phyloP scores from a whole-genome alignment of 345 rosid species.

The Acer campestre region DNA sequence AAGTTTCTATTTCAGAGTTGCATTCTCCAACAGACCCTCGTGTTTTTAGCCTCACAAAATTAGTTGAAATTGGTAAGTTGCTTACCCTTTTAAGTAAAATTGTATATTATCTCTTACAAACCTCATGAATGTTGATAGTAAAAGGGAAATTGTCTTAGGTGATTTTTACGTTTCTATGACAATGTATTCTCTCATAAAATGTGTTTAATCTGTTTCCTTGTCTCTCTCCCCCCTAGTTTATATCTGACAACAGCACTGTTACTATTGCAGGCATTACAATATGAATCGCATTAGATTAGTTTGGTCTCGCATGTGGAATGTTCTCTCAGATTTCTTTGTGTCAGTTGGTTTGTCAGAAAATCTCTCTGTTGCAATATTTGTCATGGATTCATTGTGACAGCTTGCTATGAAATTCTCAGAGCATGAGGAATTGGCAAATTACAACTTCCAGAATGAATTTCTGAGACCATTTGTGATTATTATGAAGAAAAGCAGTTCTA shows the following conservation, averaged over 20 bases:
- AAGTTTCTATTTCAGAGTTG: constrained; percentile 90
- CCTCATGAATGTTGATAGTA: neutral
- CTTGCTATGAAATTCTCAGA: constrained; percentile 96
- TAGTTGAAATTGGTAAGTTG: constrained; percentile 91
- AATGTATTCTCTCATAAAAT: neutral
- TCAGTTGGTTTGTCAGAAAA: constrained; percentile 95
- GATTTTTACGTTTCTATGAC: neutral
- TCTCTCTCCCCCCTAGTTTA: too few relatives aligned
- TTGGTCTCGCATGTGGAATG: constrained; percentile 96
- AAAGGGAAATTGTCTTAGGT: neutral
- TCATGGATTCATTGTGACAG: constrained; percentile 96
- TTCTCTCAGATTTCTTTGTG: constrained; percentile 92
- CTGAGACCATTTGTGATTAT: constrained; percentile 91
- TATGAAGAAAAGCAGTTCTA: constrained; percentile 85
- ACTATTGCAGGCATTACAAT: constrained; percentile 84
- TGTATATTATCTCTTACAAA: neutral
- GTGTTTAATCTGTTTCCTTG: neutral
- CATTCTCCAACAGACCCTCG: constrained; percentile 99
- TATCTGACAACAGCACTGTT: constrained; percentile 8
- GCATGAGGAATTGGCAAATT: constrained; percentile 96
- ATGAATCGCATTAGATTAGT: constrained; percentile 97
- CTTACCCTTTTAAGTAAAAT: constrained; percentile 16
- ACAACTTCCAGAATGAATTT: constrained; percentile 96
- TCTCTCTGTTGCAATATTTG: constrained; percentile 95
- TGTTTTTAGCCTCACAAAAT: constrained; percentile 94